Evolutionary conservation across 176 grass and related monocot species (phyloP).

Genomic region (Eremochloa ophiuroides): DNA sequence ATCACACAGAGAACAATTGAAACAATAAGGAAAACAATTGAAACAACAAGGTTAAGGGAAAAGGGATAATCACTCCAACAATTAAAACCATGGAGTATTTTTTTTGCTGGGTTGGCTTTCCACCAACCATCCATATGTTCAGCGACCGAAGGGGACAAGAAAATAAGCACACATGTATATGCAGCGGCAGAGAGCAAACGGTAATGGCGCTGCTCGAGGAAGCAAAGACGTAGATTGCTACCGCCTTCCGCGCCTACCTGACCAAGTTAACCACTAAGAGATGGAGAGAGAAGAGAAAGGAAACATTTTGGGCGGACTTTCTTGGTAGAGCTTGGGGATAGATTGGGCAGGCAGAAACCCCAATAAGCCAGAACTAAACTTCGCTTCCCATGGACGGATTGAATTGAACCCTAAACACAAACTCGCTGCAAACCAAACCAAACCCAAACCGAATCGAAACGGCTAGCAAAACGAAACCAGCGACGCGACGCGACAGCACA

Average conservation of each 20-base stretch:
- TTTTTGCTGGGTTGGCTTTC: not conserved
- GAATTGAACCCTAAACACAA: slow-evolving; percentile 33
- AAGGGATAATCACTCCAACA: not conserved
- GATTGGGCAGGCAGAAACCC: not conserved
- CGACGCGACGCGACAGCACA: not conserved
- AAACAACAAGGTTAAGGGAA: not conserved
- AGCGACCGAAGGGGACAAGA: not conserved
- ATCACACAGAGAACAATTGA: not conserved
- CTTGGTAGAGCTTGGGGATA: not conserved
- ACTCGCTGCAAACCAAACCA: not conserved
- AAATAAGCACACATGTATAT: not conserved
- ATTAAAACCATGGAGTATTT: not conserved
- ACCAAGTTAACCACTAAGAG: not conserved
- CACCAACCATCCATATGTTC: not conserved
- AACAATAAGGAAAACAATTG: not conserved
- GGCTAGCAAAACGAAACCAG: not conserved
- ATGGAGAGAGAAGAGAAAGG: too few species aligned
- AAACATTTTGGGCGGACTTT: not conserved
- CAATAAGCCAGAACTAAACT: not conserved
- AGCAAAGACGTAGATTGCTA: not conserved
- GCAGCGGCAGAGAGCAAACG: not conserved
- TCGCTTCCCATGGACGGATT: not conserved
- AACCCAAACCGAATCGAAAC: not conserved
- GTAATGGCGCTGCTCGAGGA: not conserved
- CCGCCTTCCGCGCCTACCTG: not conserved